Base-by-base conservation (phyloP, 1,139 yeast genomes). In the Nakaseomyces uthaithaninus region DNA sequence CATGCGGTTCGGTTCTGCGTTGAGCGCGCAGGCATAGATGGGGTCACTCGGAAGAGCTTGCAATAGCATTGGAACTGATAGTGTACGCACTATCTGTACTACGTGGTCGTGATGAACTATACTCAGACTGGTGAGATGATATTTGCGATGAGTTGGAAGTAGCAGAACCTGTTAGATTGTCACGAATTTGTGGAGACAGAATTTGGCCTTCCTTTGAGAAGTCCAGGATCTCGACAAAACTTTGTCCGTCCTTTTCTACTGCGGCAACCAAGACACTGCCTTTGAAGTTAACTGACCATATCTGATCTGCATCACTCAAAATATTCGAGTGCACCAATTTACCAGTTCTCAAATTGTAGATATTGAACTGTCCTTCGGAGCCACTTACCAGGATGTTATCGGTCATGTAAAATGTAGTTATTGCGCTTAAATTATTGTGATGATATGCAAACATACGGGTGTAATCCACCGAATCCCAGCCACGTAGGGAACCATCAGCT, bases 261-360 rank as follows among this genome's bases (percentile, higher is more conserved):
- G 98, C 98, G 16, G 94, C 93, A 27, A 91, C 86, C 56, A 97
- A 83, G 39, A 91, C 70, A 45, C 83, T 74, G 47, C 78, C 77
- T 58, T 86, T 94, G 55, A 87, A 84, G 50, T 84, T 75, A 1
- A 91, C 95, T 53, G 93, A 95, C 98, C 98, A 91, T 23, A 91
- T 87, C 24, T 86, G 82, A 6, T 85, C 87, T 14, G 87, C 80
- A 57, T 83, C 94, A 3, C 74, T 69, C 42, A 87, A 67, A 43
- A 91, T 64, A 52, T 87, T 91, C 12, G 66, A 56, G 44, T 93
- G 72, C 4, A 86, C 77, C 47, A 81, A 74, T 50, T 71, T 69
- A 0, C 97, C 98, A 2, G 80, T 77, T 50, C 77, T 72, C 26
- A 86, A 74, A 57, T 91, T 84, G 91, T 96, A 91, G 74, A 71